Evolutionary conservation across 2,329 filamentous ascomycete species (phyloP), one percentile per base, ranked within the genome.

Genomic region (Saccharata proteae): DNA sequence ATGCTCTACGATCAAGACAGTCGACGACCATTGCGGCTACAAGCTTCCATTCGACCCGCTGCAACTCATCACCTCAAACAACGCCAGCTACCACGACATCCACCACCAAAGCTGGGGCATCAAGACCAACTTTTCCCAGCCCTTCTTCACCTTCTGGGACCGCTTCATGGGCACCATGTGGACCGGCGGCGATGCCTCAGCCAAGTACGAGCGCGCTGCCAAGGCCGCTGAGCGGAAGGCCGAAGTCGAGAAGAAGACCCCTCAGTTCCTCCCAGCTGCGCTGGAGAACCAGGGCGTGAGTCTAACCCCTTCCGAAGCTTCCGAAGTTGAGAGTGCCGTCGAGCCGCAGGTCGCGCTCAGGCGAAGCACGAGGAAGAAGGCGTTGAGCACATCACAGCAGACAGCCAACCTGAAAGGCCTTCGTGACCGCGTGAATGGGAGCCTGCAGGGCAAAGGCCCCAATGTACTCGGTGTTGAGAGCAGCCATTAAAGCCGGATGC

Each of bases 101-200:
- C 90, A 98, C 59, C 90, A 98, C 61, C 90, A 98, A 60, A 92
- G 82, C 58, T 96, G 88, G 86, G 90, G 90, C 35, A 93, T 98
- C 68, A 98, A 96, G 70, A 81, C 79, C 41, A 92, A 92, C 60
- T 92, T 84, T 55, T 80, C 77, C 4, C 83, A 92, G 57, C 83
- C 83, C 3, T 92, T 86, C 62, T 94, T 96, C 61, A 94, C 81
- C 28, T 85, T 94, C 60, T 96, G 90, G 84, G 90, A 98, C 54
- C 67, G 71, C 27, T 50, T 85, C 16, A 64, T 93, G 14, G 76
- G 77, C 30, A 98, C 90, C 15, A 80, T 74, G 57, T 94, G 85
- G 77, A 74, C 70, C 37, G 83, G 82, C 29, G 75, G 64, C 41
- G 74, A 73, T 47, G 70, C 69, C 20, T 64, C 58, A 40, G 61